phyloP scores from a whole-genome alignment of 768 basidiomycete species.

The Hortiboletus flavorubellus region DNA sequence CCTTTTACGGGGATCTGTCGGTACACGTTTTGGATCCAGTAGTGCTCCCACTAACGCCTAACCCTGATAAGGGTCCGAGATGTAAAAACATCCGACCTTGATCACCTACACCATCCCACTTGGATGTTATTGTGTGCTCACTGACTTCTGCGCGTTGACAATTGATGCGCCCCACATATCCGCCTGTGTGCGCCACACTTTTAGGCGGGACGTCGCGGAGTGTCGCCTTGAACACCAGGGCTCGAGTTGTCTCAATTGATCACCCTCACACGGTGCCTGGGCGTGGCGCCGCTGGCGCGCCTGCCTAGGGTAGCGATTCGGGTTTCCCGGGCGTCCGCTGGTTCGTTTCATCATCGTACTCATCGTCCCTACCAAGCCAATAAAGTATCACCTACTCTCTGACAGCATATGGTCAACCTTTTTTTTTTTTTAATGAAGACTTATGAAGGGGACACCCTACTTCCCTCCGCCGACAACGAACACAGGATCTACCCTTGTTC shows the following conservation, averaged over 20 bases:
- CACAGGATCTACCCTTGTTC: conserved; percentile 4
- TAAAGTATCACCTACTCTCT: conserved; percentile 2
- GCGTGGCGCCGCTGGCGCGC: conserved; percentile 4
- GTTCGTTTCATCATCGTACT: conserved; percentile 13
- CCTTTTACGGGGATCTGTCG: conserved; percentile 4
- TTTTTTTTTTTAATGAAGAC: conserved; percentile 13
- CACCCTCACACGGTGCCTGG: conserved; percentile 11
- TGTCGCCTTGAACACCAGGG: not conserved
- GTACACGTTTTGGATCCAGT: not conserved
- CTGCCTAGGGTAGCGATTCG: not conserved
- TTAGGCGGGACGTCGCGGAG: not conserved
- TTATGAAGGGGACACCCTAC: not conserved
- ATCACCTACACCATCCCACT: not conserved
- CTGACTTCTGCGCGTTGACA: not conserved
- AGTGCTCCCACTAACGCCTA: not conserved
- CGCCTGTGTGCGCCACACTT: not conserved
- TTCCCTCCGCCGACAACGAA: conserved; percentile 14
- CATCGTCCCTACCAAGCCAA: not conserved
- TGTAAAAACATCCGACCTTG: not conserved
- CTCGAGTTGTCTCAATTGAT: conserved; percentile 8
- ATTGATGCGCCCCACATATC: not conserved
- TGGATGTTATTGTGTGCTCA: not conserved
- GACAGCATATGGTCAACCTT: not conserved
- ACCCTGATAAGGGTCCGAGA: conserved; percentile 6
- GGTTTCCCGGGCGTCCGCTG: not conserved